Base-by-base conservation (phyloP, 164 flowering plant genomes). In the grape (Vitis vinifera) region DNA sequence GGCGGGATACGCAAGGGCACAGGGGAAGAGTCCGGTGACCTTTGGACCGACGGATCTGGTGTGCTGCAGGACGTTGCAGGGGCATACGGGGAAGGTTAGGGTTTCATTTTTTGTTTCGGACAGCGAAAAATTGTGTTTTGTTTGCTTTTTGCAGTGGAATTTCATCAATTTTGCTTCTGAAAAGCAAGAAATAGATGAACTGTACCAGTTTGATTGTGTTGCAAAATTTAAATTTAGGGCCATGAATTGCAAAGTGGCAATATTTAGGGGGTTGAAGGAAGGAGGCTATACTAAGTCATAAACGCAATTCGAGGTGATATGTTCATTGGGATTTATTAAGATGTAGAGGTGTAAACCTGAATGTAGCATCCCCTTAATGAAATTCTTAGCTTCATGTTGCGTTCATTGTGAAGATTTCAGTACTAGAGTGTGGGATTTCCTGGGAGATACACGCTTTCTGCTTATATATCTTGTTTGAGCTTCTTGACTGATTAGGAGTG, bases 31-130 rank as follows among this genome's bases (percentile, higher is more conserved):
- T 59, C 74, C 89, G 37, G 85, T 95, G 55, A 82, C 78, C 23
- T 95, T 93, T 63, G 93, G 93, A 7, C 93, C 88, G 1, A 95
- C 97, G 64, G 98, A 93, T 91, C 93, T 93, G 63, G 94, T 93
- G 2, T 95, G 98, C 68, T 89, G 98, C 67, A 77, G 98, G 78
- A 91, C 88, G 1, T 79, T 93, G 80, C 98, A 91, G 73, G 99
- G 99, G 4, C 99, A 94, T 68, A 88, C 97, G 1, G 99, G 98
- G 51, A 95, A 90, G 97, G 99, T 88, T 13, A 37, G 44, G 44
- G 44, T 37, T 4, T 37, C 7, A 37, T 37, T 37, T 37, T 37
- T 37, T 37, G 44, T 65, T 6, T 30, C 19, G 61, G 27, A 58
- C 8, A 3, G 56, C 56, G 4, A 37, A 3, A 3, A 37, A 37